These are phyloP conservation scores for Baorangia bicolor DNA, from an alignment of 768 basidiomycete species.

Conservation along the genomic window DNA sequence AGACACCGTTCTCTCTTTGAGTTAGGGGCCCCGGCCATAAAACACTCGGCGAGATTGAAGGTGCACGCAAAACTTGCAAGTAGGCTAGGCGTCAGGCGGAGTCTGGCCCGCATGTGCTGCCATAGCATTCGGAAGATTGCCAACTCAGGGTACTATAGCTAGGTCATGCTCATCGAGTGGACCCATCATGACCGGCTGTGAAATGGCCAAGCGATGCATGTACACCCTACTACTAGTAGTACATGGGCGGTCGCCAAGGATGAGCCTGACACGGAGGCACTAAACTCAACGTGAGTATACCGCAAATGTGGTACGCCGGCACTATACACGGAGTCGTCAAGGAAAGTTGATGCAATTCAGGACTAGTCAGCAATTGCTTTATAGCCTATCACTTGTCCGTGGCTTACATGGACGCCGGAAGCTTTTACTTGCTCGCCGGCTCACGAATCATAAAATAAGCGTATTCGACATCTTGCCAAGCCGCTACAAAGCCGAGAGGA, in stretches of 20 bases:
- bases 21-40: too few relatives aligned
- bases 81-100: too few relatives aligned
- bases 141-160: background rate
- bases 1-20: background rate
- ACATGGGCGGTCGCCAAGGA: background rate
- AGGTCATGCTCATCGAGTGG: background rate
- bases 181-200: background rate
- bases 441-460: conserved; percentile 6
- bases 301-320: background rate
- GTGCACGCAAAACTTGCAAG: too few relatives aligned
- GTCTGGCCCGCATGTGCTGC: too few relatives aligned
- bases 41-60: background rate
- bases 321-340: background rate
- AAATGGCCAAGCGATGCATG: background rate
- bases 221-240: background rate
- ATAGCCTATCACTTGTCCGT: background rate
- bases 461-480: conserved; percentile 8
- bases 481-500: background rate
- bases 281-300: background rate
- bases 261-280: background rate
- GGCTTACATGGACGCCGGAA: background rate
- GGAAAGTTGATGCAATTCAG: background rate
- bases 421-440: background rate
- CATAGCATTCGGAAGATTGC: background rate
- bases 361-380: background rate